These are phyloP conservation scores for Russula dissimulans DNA, from an alignment of 768 basidiomycete genomes.

Conservation along the genomic window DNA sequence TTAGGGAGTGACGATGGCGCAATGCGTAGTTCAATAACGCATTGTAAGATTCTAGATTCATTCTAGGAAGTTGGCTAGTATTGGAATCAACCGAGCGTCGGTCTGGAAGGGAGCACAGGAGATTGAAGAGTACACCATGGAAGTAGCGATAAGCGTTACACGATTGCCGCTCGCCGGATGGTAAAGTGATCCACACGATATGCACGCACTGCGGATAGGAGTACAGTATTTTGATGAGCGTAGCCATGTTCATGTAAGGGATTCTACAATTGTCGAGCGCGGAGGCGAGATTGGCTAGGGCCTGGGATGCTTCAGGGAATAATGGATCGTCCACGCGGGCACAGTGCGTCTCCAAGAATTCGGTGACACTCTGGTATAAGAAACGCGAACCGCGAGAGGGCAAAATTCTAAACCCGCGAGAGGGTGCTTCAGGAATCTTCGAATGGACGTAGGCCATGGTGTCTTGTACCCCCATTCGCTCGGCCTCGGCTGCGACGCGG, in stretches of 20 bases:
- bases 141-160: conserved; percentile 26
- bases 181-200: conserved; percentile 22
- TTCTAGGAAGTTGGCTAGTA: conserved; percentile 23
- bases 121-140: conserved; percentile 25
- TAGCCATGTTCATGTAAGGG: conserved; percentile 2
- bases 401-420: conserved; percentile 1
- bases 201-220: conserved; percentile 22
- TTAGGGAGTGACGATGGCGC: conserved; percentile 44
- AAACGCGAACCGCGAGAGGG: not conserved
- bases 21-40: conserved; percentile 59
- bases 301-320: conserved; percentile 16
- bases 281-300: conserved; percentile 15
- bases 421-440: conserved; percentile 1
- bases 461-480: conserved; percentile 18
- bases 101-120: conserved; percentile 13
- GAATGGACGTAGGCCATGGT: conserved; percentile 23
- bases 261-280: conserved; percentile 8
- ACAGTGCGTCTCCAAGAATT: conserved; percentile 17
- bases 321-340: conserved; percentile 6
- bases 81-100: not conserved
- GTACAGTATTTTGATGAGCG: conserved; percentile 16
- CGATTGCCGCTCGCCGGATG: not conserved
- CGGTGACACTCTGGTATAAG: conserved; percentile 6
- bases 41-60: conserved; percentile 44
- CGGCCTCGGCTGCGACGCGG: conserved; percentile 24